A percentile compares a stretch with the other conserved stretches of the same genome.
phyloP scores from a whole-genome alignment of 228 moss, liverwort and hornwort species.

The Sphagnum magellanicum region DNA sequence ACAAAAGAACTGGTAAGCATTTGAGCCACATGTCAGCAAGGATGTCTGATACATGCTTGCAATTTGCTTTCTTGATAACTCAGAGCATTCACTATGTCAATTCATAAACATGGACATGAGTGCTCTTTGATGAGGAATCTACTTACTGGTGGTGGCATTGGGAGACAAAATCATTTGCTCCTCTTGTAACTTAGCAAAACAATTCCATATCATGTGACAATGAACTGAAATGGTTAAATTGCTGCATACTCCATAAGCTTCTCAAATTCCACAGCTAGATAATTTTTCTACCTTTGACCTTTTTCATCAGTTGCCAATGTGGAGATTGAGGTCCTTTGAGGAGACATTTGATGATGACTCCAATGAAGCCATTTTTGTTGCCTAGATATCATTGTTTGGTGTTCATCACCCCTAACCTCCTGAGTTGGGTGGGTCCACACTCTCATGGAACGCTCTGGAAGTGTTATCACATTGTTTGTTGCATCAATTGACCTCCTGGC shows the following conservation, averaged over 20 bases:
- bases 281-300: conserved; percentile 11
- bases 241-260: not conserved
- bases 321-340: conserved; percentile 3
- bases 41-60: no score
- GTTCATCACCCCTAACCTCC: not conserved
- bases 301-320: conserved; percentile 1
- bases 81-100: no score
- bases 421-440: conserved; percentile 3
- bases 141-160: not conserved
- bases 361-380: conserved; percentile 10
- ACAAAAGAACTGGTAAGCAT: conserved; percentile 6
- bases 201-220: not conserved
- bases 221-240: not conserved
- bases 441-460: conserved; percentile 18
- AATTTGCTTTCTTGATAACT: no score
- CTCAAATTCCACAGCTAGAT: conserved; percentile 1
- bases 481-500: conserved; percentile 13
- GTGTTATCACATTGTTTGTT: conserved; percentile 13
- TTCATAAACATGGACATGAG: not conserved
- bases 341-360: conserved; percentile 8
- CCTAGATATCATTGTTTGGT: conserved; percentile 7
- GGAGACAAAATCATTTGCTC: not conserved
- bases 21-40: no score
- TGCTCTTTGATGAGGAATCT: not conserved
- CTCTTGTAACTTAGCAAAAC: not conserved